Percentiles rank a stretch among this genome's conserved stretches.
Evolutionary conservation across 2,329 filamentous ascomycete species (phyloP).

Genomic region (Zasmidium cellare): DNA sequence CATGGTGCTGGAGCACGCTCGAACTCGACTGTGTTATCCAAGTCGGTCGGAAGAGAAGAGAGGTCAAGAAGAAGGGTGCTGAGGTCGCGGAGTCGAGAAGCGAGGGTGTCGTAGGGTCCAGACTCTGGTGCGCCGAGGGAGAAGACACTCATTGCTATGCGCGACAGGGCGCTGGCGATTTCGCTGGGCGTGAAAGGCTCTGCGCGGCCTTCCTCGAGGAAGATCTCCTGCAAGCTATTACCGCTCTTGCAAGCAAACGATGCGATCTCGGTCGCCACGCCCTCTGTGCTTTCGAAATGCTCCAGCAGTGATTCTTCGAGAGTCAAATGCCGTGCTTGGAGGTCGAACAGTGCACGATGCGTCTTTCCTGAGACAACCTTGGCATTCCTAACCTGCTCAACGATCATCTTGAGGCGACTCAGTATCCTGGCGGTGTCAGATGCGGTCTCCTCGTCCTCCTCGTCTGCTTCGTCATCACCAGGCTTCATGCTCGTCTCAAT

Average conservation of each 20-base stretch:
- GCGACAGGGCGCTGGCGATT: conserved; percentile 63
- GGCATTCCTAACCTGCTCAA: conserved; percentile 74
- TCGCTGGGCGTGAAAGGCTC: conserved; percentile 68
- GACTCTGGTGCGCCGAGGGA: conserved; percentile 55
- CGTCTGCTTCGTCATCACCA: conserved; percentile 47
- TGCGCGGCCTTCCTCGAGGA: conserved; percentile 70
- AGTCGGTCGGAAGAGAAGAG: conserved; percentile 56
- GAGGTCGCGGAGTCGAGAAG: conserved; percentile 65
- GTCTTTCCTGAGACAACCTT: conserved; percentile 83
- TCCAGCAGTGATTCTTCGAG: conserved; percentile 67
- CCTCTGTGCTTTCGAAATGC: conserved; percentile 70
- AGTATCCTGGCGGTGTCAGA: conserved; percentile 58
- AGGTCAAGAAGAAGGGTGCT: conserved; percentile 68
- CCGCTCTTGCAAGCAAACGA: conserved; percentile 68
- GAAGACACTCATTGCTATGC: conserved; percentile 55
- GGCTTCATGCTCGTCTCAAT: conserved; percentile 65
- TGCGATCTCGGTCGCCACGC: conserved; percentile 64
- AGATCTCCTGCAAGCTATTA: conserved; percentile 62
- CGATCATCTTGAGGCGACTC: conserved; percentile 69
- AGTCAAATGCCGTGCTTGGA: conserved; percentile 73
- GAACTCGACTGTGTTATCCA: conserved; percentile 54
- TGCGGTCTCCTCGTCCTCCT: conserved; percentile 61
- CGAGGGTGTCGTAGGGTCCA: conserved; percentile 69
- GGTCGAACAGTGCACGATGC: conserved; percentile 72
- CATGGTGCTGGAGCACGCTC: conserved; percentile 76